phyloP scores from a whole-genome alignment of 2,329 filamentous ascomycete genomes.

The Scytalidium sp. region DNA sequence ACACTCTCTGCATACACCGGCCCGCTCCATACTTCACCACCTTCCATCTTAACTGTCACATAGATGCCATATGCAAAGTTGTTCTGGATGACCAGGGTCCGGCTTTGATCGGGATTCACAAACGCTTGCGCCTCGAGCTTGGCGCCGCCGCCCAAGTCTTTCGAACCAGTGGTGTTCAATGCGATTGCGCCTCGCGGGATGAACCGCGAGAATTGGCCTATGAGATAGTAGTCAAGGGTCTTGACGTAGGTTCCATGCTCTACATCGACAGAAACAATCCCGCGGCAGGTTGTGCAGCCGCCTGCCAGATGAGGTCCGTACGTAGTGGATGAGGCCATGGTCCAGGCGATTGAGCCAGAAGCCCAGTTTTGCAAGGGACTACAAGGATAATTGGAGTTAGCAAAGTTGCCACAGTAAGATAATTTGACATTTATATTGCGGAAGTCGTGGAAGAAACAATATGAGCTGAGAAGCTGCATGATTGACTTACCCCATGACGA shows the following conservation, averaged over 20 bases:
- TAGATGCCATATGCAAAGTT: conserved; percentile 43
- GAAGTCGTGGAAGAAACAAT: too few relatives aligned
- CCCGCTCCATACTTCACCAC: conserved; percentile 37
- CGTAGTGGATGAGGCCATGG: conserved; percentile 39
- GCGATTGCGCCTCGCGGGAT: conserved; percentile 43
- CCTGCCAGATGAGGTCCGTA: conserved; percentile 41
- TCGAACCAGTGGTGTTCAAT: conserved; percentile 40
- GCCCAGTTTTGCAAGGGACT: conserved; percentile 46
- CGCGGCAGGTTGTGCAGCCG: conserved; percentile 41
- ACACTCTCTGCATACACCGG: conserved; percentile 31
- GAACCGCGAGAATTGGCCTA: conserved; percentile 49
- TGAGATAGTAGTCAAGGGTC: conserved; percentile 50
- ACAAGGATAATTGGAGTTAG: conserved; percentile 30
- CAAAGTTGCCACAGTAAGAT: too few relatives aligned
- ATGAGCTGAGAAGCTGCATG: background rate
- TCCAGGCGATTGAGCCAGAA: conserved; percentile 41
- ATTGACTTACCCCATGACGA: conserved; percentile 35
- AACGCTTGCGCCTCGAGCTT: conserved; percentile 44
- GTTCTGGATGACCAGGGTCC: conserved; percentile 46
- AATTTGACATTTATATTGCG: too few relatives aligned
- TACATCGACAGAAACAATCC: conserved; percentile 55
- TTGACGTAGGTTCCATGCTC: conserved; percentile 37
- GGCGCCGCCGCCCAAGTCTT: conserved; percentile 35
- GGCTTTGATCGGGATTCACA: conserved; percentile 42
- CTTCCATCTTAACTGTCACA: conserved; percentile 32